Evolutionary conservation across 441 rosid species (phyloP).

Genomic region (Bocquillonia castaneifolia): DNA sequence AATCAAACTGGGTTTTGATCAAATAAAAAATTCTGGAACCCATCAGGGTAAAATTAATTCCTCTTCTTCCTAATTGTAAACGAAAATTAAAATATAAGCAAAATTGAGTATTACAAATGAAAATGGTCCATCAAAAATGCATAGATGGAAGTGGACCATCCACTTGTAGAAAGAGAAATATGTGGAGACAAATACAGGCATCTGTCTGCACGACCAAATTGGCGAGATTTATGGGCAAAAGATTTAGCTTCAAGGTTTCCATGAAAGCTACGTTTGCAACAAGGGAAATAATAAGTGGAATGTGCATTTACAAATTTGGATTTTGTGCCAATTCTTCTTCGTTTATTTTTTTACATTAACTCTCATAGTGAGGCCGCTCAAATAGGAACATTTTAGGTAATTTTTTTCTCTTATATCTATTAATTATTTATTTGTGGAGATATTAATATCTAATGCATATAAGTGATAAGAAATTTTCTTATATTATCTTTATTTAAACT

Average conservation of each 20-base stretch:
- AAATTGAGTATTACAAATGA: too few species aligned
- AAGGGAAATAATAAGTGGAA: background rate
- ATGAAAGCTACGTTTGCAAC: slow-evolving; percentile 11
- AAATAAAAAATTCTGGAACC: slow-evolving; percentile 25
- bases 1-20: slow-evolving; percentile 27
- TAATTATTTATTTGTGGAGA: too few species aligned
- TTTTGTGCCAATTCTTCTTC: slow-evolving; percentile 17
- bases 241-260: background rate
- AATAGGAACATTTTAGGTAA: too few species aligned
- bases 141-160: slow-evolving; percentile 30
- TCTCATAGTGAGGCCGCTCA: too few species aligned
- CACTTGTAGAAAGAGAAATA: slow-evolving; percentile 43
- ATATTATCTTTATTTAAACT: too few species aligned
- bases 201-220: slow-evolving; percentile 12
- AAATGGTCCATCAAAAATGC: slow-evolving; percentile 17
- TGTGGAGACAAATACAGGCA: slow-evolving; percentile 27
- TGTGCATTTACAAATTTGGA: background rate
- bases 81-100: slow-evolving; percentile 27
- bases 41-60: slow-evolving; percentile 29
- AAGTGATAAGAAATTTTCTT: too few species aligned
- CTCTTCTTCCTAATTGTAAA: slow-evolving; percentile 16
- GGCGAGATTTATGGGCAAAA: slow-evolving; percentile 28
- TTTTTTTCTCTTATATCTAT: too few species aligned
- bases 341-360: too few species aligned
- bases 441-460: too few species aligned